phyloP scores from a whole-genome alignment of 345 rosid species.

The Carallia brachiata region DNA sequence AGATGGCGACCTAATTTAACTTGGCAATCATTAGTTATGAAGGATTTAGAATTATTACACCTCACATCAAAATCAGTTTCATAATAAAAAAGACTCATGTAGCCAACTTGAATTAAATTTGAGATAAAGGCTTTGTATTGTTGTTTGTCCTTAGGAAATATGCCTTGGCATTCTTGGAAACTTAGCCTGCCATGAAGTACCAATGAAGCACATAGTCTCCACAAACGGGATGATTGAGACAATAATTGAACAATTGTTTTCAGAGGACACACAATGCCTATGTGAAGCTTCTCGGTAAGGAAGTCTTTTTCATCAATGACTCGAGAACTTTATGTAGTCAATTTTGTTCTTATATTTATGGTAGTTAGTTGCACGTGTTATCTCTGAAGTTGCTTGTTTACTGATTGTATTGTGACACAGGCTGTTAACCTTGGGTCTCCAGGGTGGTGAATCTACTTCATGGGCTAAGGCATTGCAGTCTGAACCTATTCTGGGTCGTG shows the following conservation, averaged over 20 bases:
- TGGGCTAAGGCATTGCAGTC: conserved; percentile 62
- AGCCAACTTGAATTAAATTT: no score
- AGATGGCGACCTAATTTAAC: no score
- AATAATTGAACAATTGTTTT: conserved; percentile 67
- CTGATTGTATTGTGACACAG: conserved; percentile 31
- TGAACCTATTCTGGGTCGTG: conserved; percentile 53
- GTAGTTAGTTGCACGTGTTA: background rate
- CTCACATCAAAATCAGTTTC: no score
- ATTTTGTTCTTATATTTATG: conserved; percentile 5
- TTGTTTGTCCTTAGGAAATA: conserved; percentile 55
- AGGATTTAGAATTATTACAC: no score
- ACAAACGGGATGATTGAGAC: conserved; percentile 45
- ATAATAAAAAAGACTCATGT: no score
- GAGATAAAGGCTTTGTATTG: conserved; percentile 6
- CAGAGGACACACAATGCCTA: conserved; percentile 74
- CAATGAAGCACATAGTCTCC: conserved; percentile 57
- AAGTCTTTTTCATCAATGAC: background rate
- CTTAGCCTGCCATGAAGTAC: conserved; percentile 76
- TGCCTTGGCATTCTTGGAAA: conserved; percentile 86
- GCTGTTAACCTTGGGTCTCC: conserved; percentile 63
- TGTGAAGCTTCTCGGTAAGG: conserved; percentile 73
- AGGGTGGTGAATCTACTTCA: conserved; percentile 37
- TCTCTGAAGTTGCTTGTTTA: background rate
- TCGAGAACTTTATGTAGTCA: background rate
- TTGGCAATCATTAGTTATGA: no score